Base-by-base conservation (phyloP, 345 rosid genomes). In the Citrus unshiu region DNA sequence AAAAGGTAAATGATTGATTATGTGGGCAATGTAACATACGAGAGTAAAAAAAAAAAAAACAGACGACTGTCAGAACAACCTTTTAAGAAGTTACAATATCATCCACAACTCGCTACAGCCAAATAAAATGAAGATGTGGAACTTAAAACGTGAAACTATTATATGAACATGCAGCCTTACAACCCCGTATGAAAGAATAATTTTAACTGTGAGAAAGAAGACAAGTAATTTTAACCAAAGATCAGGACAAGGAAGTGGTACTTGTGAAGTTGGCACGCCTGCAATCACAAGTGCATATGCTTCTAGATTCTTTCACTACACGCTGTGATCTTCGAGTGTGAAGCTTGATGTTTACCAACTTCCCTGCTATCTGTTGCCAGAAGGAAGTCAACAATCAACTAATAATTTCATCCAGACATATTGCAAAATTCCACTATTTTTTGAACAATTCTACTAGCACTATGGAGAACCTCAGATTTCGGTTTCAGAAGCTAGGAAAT, bases 261-360 rank as follows among this genome's bases (percentile, higher is more conserved):
- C 65, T 34, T 2, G 98, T 90, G 43, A 62, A 57, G 87, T 92
- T 95, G 58, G 87, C 76, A 16, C 59, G 91, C 83, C 82, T 90
- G 80, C 98, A 94, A 78, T 92, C 95, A 49, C 98, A 96, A 77
- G 89, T 82, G 80, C 99, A 94, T 4, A 91, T 39, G 80, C 92
- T 90, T 82, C 98, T 87, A 4, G 98, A 93, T 74, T 85, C 98
- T 86, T 83, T 87, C 82, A 94, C 98, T 7, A 88, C 80, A 6
- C 98, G 93, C 67, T 83, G 90, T 3, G 95, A 83, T 84, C 99
- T 90, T 82, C 91, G 81, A 1, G 82, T 88, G 81, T 96, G 98
- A 69, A 96, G 98, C 92, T 91, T 94, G 66, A 93, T 88, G 82
- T 87, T 97, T 78, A 89, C 87, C 89, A 93, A 77, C 88, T 94